Percentiles rank a stretch among this genome's conserved stretches.
phyloP scores from a whole-genome alignment of 768 basidiomycete genomes.

The Strobilomyces echinocephalus region DNA sequence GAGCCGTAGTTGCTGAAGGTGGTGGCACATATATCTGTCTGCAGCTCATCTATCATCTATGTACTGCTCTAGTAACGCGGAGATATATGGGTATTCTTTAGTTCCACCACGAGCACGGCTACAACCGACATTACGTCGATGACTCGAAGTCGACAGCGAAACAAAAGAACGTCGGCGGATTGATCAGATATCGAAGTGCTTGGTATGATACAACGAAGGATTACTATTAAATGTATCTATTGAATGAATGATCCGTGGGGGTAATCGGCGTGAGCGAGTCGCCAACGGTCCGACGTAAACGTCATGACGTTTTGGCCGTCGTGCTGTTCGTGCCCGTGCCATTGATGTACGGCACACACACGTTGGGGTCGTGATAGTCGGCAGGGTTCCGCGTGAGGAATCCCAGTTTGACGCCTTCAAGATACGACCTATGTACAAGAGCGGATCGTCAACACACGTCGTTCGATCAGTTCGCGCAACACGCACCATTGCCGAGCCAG shows the following conservation, averaged over 20 bases:
- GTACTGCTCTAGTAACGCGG: too few species aligned
- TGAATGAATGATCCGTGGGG: too few species aligned
- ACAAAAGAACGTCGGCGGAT: neutral
- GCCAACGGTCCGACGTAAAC: neutral
- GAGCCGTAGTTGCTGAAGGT: too few species aligned
- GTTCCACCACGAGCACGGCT: too few species aligned
- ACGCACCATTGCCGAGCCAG: slow-evolving; percentile 62
- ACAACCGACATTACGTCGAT: too few species aligned
- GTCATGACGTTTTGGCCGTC: slow-evolving; percentile 1
- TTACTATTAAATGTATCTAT: neutral
- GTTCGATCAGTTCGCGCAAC: neutral
- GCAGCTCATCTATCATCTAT: too few species aligned
- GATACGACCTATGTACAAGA: slow-evolving; percentile 53
- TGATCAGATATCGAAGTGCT: neutral
- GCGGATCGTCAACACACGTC: neutral
- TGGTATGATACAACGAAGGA: neutral
- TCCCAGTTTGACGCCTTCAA: slow-evolving; percentile 53
- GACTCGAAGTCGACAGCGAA: neutral
- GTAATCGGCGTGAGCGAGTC: neutral
- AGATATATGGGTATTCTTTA: too few species aligned
- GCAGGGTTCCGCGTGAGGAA: slow-evolving; percentile 65
- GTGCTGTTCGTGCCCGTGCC: slow-evolving; percentile 12
- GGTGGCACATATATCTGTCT: too few species aligned
- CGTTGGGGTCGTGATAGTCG: slow-evolving; percentile 47
- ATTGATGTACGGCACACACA: slow-evolving; percentile 53